phyloP scores from a whole-genome alignment of 176 grass and related monocot species.

The Poa pratensis region DNA sequence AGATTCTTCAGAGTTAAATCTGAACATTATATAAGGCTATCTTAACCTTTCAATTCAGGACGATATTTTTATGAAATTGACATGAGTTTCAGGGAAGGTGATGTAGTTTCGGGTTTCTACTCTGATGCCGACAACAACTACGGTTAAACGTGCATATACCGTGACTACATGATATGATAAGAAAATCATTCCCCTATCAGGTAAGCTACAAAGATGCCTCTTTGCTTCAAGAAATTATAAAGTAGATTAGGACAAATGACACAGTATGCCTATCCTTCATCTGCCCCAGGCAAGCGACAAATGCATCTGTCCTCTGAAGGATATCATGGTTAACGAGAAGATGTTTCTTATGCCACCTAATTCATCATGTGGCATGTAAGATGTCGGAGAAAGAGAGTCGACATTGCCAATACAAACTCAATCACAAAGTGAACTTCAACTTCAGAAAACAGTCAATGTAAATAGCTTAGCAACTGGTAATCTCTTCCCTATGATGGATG shows the following conservation, averaged over 20 bases:
- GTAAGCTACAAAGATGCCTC: background rate
- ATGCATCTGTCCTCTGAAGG: background rate
- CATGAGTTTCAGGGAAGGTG: background rate
- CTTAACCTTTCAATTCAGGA: constrained; percentile 2
- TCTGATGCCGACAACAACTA: background rate
- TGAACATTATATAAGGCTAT: background rate
- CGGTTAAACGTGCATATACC: background rate
- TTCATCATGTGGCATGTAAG: background rate
- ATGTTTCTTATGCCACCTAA: background rate
- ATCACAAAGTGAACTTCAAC: background rate
- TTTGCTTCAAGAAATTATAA: background rate
- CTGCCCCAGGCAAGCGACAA: background rate
- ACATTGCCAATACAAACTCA: background rate
- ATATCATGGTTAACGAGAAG: background rate
- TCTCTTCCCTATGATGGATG: background rate
- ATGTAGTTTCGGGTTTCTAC: background rate
- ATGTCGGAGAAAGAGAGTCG: background rate
- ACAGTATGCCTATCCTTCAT: background rate
- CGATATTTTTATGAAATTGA: background rate
- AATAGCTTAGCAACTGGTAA: background rate
- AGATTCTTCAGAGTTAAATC: background rate
- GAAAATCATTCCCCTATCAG: background rate
- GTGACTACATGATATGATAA: background rate
- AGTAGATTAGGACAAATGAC: background rate
- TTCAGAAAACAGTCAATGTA: background rate